Percentiles rank a stretch among this genome's conserved stretches.
These are phyloP conservation scores for Vitis hybrid DNA, from an alignment of 177 flowering plant species.

Conservation along the genomic window DNA sequence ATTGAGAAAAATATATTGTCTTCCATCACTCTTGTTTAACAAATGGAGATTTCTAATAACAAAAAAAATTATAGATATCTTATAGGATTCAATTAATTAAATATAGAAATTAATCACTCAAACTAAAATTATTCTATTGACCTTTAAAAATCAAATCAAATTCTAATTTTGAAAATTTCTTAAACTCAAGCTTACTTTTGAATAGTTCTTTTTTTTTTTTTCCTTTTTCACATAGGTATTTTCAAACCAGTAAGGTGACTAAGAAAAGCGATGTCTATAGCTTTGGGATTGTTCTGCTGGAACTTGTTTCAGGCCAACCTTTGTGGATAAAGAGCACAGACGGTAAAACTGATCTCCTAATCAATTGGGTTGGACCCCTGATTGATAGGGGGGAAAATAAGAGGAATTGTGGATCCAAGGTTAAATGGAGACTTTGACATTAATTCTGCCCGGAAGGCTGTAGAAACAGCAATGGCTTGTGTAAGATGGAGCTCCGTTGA, in stretches of 20 bases:
- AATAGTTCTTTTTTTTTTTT: background rate
- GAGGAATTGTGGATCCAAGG: conserved; percentile 20
- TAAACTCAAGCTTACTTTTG: no score
- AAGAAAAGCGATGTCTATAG: conserved; percentile 35
- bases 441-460: conserved; percentile 23
- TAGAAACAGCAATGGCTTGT: conserved; percentile 31
- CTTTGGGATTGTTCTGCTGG: conserved; percentile 31
- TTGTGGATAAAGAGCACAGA: background rate
- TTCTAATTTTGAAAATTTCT: no score
- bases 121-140: no score
- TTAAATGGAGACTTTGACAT: conserved; percentile 15
- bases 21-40: no score
- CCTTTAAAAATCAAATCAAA: no score
- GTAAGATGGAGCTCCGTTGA: conserved; percentile 1
- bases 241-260: background rate
- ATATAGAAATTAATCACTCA: no score
- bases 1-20: no score
- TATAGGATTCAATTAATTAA: no score
- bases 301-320: conserved; percentile 26
- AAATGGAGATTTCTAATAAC: no score
- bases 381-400: conserved; percentile 23
- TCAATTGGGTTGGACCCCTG: conserved; percentile 15
- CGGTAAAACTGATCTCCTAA: background rate
- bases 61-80: no score
- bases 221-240: conserved; percentile 1